Evolutionary conservation across 2,329 filamentous ascomycete genomes (phyloP).

Genomic region (Keithomyces neogunnii): DNA sequence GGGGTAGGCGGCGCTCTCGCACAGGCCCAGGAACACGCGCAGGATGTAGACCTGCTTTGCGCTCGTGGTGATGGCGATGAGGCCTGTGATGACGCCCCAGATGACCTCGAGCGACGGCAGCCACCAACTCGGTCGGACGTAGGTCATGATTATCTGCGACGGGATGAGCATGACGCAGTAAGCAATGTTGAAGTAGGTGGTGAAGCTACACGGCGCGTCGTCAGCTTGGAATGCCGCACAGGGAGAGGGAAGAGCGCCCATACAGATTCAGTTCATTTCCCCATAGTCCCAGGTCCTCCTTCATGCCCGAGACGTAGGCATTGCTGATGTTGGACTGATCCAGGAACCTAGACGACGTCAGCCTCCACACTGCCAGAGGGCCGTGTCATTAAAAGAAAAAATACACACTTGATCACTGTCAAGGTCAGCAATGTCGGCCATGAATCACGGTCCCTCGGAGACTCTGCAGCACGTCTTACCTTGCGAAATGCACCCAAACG

Average conservation of each 20-base stretch:
- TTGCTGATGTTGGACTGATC: conserved; percentile 21
- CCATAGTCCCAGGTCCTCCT: conserved; percentile 40
- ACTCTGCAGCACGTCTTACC: conserved; percentile 12
- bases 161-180: conserved; percentile 41
- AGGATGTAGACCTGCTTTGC: conserved; percentile 26
- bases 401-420: not conserved
- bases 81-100: conserved; percentile 18
- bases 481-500: conserved; percentile 25
- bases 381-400: too few relatives aligned
- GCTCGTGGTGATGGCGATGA: conserved; percentile 24
- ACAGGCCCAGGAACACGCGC: conserved; percentile 31
- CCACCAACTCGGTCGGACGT: conserved; percentile 28
- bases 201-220: conserved; percentile 12
- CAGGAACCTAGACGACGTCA: conserved; percentile 21
- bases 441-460: conserved; percentile 6
- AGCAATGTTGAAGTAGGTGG: conserved; percentile 47
- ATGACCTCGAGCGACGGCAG: conserved; percentile 26
- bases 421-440: not conserved
- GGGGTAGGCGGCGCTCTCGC: conserved; percentile 26
- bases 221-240: not conserved
- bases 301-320: conserved; percentile 30
- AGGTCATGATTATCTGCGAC: conserved; percentile 28
- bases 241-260: not conserved
- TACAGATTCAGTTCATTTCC: conserved; percentile 16
- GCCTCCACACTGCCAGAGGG: not conserved